Evolutionary conservation across 2,329 filamentous ascomycete genomes (phyloP), one percentile per base, ranked within the genome.

Genomic region (Aspergillus sp.): DNA sequence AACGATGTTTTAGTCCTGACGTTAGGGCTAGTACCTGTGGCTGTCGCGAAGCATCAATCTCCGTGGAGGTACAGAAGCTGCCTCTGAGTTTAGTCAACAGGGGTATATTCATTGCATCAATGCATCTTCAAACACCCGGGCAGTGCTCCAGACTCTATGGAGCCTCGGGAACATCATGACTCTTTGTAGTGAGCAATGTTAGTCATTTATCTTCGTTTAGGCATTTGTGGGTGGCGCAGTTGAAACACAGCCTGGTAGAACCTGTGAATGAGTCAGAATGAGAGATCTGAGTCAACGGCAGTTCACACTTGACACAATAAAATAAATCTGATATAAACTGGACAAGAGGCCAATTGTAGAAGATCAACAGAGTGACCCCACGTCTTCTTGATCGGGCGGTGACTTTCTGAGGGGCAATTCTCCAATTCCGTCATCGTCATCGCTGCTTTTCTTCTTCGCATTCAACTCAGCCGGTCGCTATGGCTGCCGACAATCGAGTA

Each of bases 401-500:
- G 50, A 34, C 24, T 30, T 30, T 30, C 27, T 44, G 51, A 53
- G 51, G 51, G 51, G 41, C 51, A 37, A 37, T 37, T 37, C 34
- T 53, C 22, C 22, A 30, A 42, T 55, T 55, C 30, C 45, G 53
- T 55, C 53, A 55, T 55, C 40, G 20, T 51, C 20, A 41, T 7
- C 15, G 13, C 33, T 30, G 11, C 20, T 47, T 41, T 54, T 47
- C 42, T 24, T 17, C 22, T 37, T 46, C 27, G 37, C 11, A 20
- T 13, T 47, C 51, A 19, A 30, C 37, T 8, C 15, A 22, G 12
- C n/a, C 39, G 24, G 39, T 42, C 46, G 44, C 51, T 24, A 67
- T 67, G 65, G 62, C 56, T 41, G 65, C 58, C 17, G 66, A 70
- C 52, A 60, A 62, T 19, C 56, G 56, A n/a, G 58, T 67, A 30